Evolutionary conservation across 2,329 filamentous ascomycete genomes (phyloP).

Genomic region (Macrophomina tecta): DNA sequence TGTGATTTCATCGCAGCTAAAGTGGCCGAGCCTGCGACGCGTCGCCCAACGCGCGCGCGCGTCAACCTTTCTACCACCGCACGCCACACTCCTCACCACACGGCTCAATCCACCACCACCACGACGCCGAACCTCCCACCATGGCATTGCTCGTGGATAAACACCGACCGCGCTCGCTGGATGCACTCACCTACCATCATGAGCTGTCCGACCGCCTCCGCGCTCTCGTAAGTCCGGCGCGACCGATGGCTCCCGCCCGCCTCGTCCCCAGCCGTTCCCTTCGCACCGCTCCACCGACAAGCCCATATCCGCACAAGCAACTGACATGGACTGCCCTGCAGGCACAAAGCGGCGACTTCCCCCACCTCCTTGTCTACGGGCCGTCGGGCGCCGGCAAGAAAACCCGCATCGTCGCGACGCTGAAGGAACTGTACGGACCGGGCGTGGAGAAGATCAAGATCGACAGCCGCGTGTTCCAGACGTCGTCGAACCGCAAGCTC

Average conservation of each 20-base stretch:
- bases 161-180: conserved; percentile 73
- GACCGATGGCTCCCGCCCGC: conserved; percentile 17
- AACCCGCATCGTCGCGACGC: conserved; percentile 90
- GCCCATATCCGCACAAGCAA: conserved; percentile 13
- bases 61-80: conserved; percentile 3
- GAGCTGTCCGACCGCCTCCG: conserved; percentile 86
- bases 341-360: conserved; percentile 97
- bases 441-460: conserved; percentile 99
- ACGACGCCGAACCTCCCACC: conserved; percentile 4
- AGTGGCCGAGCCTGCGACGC: conserved; percentile 18
- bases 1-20: conserved; percentile 18
- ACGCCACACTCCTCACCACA: not conserved
- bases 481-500: conserved; percentile 92
- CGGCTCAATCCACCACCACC: not conserved
- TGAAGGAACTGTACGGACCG: conserved; percentile 93
- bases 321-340: conserved; percentile 46
- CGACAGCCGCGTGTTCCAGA: conserved; percentile 95
- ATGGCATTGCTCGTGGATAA: conserved; percentile 73
- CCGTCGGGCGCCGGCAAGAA: conserved; percentile 98
- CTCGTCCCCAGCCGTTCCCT: not conserved
- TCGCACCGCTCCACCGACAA: not conserved
- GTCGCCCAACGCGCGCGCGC: conserved; percentile 16
- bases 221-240: conserved; percentile 70
- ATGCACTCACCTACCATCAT: conserved; percentile 82
- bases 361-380: conserved; percentile 95